Evolutionary conservation across 2,329 filamentous ascomycete species (phyloP).

Genomic region (Trichothecium roseum): DNA sequence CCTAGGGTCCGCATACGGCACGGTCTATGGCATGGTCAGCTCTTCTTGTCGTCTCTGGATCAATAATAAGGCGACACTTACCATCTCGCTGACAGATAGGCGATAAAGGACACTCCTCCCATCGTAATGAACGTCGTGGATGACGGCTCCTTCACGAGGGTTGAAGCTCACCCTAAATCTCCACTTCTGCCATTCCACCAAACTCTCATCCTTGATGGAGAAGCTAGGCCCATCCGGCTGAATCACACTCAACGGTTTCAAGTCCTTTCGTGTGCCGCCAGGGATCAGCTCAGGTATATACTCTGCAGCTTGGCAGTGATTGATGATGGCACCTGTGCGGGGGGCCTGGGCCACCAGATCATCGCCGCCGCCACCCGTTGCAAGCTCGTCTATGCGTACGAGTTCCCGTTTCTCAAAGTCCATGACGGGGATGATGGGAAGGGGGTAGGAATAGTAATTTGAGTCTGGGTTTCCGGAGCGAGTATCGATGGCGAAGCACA

Average conservation of each 20-base stretch:
- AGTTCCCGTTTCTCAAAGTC: slow-evolving; percentile 18
- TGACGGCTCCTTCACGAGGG: slow-evolving; percentile 55
- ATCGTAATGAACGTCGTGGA: slow-evolving; percentile 60
- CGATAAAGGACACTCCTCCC: slow-evolving; percentile 56
- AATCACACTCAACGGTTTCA: slow-evolving; percentile 46
- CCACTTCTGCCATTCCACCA: slow-evolving; percentile 54
- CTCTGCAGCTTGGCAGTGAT: slow-evolving; percentile 22
- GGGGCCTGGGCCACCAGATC: slow-evolving; percentile 45
- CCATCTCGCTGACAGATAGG: slow-evolving; percentile 57
- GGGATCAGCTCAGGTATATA: slow-evolving; percentile 30
- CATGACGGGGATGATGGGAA: slow-evolving; percentile 35
- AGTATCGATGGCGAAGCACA: slow-evolving; percentile 20
- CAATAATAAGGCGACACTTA: neutral
- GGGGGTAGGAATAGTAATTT: slow-evolving; percentile 45
- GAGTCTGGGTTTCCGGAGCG: slow-evolving; percentile 31
- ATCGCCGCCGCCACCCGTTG: slow-evolving; percentile 20
- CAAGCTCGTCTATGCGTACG: slow-evolving; percentile 21
- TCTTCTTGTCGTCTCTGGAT: neutral
- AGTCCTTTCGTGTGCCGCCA: slow-evolving; percentile 31
- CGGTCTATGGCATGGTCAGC: slow-evolving; percentile 16
- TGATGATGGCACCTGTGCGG: slow-evolving; percentile 30
- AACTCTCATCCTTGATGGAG: slow-evolving; percentile 29
- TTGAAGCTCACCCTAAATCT: slow-evolving; percentile 59
- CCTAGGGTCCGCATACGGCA: slow-evolving; percentile 56
- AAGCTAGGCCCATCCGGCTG: slow-evolving; percentile 27